Evolutionary conservation across 192 early-diverging fungal genomes (phyloP).

Genomic region (Entomortierella parvispora): DNA sequence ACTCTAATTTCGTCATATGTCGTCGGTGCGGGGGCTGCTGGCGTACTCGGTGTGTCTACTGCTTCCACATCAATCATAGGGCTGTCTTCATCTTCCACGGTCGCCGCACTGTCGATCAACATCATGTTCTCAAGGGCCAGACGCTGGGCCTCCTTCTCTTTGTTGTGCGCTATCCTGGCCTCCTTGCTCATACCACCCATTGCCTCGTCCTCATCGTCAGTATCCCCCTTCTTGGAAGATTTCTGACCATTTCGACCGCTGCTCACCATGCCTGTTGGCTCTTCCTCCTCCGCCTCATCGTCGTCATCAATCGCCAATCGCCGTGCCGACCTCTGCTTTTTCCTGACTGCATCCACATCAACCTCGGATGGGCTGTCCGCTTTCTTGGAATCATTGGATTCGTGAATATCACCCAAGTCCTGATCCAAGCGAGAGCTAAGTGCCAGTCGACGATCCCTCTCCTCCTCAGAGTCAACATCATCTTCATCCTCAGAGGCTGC

Average conservation of each 20-base stretch:
- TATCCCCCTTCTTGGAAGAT: neutral
- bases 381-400: neutral
- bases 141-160: constrained; percentile 37
- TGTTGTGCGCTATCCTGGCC: constrained; percentile 16
- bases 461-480: constrained; percentile 46
- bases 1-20: neutral
- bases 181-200: constrained; percentile 24
- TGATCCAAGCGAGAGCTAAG: constrained; percentile 38
- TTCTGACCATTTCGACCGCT: neutral
- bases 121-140: constrained; percentile 48
- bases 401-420: constrained; percentile 19
- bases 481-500: constrained; percentile 25
- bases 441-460: constrained; percentile 39
- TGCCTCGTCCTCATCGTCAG: constrained; percentile 9
- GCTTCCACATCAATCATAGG: constrained; percentile 37
- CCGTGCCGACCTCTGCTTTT: constrained; percentile 27
- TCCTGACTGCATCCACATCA: constrained; percentile 29
- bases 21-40: neutral
- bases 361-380: neutral
- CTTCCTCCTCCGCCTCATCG: constrained; percentile 26
- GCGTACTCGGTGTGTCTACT: constrained; percentile 11
- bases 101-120: constrained; percentile 14
- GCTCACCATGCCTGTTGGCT: neutral
- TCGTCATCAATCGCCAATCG: constrained; percentile 39
- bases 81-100: constrained; percentile 33